phyloP scores from a whole-genome alignment of 1,139 yeast species.

The Magnusiomyces sp. region DNA sequence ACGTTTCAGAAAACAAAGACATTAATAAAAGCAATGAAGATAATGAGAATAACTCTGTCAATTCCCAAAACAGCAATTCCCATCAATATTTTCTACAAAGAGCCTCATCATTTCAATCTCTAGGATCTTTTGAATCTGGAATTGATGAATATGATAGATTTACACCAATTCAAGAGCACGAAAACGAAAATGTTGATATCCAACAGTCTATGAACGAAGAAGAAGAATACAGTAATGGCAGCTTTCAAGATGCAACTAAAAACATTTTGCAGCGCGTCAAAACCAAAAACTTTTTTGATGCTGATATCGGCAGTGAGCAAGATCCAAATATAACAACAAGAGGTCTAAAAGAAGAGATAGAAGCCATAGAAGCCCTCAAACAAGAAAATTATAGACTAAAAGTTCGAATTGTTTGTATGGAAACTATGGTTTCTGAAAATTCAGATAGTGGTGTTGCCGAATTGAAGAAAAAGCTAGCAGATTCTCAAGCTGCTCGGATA shows the following conservation, averaged over 20 bases:
- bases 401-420: constrained; percentile 17
- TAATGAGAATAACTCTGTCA: background rate
- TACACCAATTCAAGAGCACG: no score
- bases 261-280: no score
- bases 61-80: background rate
- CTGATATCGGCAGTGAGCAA: no score
- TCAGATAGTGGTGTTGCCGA: constrained; percentile 19
- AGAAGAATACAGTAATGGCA: no score
- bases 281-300: no score
- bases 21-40: background rate
- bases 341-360: constrained; percentile 16
- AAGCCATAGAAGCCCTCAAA: constrained; percentile 14
- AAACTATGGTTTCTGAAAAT: constrained; percentile 13
- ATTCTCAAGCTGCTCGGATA: constrained; percentile 16
- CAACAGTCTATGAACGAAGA: no score
- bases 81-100: no score
- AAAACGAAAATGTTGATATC: no score
- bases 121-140: no score
- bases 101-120: no score
- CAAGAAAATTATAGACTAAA: constrained; percentile 19
- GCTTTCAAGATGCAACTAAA: no score
- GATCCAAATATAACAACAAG: background rate
- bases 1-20: background rate
- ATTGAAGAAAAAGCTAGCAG: constrained; percentile 16
- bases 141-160: no score